Evolutionary conservation across 768 basidiomycete genomes (phyloP).

Genomic region (Leccinum subgranulosum): DNA sequence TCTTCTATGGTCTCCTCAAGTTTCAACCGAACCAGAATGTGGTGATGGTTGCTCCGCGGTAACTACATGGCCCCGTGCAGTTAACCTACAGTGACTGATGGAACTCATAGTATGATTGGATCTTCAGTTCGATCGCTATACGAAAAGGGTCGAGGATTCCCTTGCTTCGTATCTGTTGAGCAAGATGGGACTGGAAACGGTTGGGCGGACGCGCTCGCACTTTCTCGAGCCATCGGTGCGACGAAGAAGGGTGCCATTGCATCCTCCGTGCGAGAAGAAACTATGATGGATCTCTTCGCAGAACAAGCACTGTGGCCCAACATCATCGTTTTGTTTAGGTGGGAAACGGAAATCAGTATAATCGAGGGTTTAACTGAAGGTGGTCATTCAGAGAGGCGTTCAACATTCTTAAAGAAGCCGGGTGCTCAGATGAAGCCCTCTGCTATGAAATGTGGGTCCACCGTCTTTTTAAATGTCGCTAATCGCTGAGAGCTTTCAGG

Average conservation of each 20-base stretch:
- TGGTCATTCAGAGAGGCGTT: constrained; percentile 51
- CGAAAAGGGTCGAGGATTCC: constrained; percentile 58
- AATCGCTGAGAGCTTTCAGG: constrained; percentile 31
- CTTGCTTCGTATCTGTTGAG: constrained; percentile 63
- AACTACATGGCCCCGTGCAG: background rate
- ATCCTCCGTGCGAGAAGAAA: constrained; percentile 60
- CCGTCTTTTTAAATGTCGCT: background rate
- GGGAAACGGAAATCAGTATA: background rate
- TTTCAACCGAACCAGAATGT: constrained; percentile 55
- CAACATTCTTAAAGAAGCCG: constrained; percentile 58
- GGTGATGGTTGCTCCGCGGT: constrained; percentile 65
- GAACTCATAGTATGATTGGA: constrained; percentile 54
- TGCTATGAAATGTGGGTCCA: constrained; percentile 57
- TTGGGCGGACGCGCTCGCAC: constrained; percentile 44
- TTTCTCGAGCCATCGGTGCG: constrained; percentile 57
- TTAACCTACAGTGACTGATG: background rate
- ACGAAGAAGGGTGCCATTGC: constrained; percentile 63
- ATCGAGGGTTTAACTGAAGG: background rate
- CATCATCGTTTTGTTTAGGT: constrained; percentile 62
- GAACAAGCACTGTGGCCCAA: constrained; percentile 68
- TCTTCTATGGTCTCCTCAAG: constrained; percentile 56
- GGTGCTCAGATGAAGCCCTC: constrained; percentile 63
- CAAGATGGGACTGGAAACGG: constrained; percentile 55
- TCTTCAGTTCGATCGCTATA: constrained; percentile 62
- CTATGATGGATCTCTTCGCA: constrained; percentile 63